Percentiles rank a stretch among this genome's conserved stretches.
Evolutionary conservation across 495 filamentous ascomycete genomes (phyloP).

Genomic region (Chaetomidium leptoderma): DNA sequence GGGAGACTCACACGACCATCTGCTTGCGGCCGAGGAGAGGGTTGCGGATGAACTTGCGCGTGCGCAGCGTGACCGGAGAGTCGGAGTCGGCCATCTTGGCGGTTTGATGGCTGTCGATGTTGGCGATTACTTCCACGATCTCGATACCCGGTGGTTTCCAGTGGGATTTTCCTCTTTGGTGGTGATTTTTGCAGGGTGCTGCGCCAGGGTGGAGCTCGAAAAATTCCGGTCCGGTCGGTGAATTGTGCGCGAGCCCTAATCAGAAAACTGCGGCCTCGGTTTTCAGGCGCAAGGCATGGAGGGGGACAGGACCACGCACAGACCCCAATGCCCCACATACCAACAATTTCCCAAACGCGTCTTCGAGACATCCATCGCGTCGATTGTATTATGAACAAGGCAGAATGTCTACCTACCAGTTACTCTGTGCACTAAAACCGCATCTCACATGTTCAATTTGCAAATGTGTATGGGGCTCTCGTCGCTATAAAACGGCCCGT

Average conservation of each 20-base stretch:
- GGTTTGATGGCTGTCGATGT: slow-evolving; percentile 28
- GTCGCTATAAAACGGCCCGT: slow-evolving; percentile 48
- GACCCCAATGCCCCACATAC: slow-evolving; percentile 1
- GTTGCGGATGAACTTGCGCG: slow-evolving; percentile 99
- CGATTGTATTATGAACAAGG: no score
- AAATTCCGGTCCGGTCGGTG: slow-evolving; percentile 27
- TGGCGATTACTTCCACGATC: slow-evolving; percentile 30
- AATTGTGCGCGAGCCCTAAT: slow-evolving; percentile 36
- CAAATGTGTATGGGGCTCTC: slow-evolving; percentile 42
- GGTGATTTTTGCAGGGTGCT: slow-evolving; percentile 30
- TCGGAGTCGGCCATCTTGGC: slow-evolving; percentile 77
- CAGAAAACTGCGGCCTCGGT: slow-evolving; percentile 13
- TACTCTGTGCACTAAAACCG: not conserved
- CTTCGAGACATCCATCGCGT: not conserved
- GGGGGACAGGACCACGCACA: no score
- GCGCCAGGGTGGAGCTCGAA: slow-evolving; percentile 28
- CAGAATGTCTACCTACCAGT: not conserved
- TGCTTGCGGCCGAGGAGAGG: slow-evolving; percentile 96
- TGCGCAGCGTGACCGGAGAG: slow-evolving; percentile 88
- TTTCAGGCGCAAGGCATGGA: slow-evolving; percentile 10
- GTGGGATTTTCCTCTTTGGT: slow-evolving; percentile 28
- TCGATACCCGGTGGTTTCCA: slow-evolving; percentile 20
- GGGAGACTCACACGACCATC: slow-evolving; percentile 96
- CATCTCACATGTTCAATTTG: slow-evolving; percentile 23
- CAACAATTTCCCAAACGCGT: not conserved